A percentile compares a stretch with the other conserved stretches of the same genome.
phyloP scores from a whole-genome alignment of 345 rosid species.

The Eucalyptus lansdowneana region DNA sequence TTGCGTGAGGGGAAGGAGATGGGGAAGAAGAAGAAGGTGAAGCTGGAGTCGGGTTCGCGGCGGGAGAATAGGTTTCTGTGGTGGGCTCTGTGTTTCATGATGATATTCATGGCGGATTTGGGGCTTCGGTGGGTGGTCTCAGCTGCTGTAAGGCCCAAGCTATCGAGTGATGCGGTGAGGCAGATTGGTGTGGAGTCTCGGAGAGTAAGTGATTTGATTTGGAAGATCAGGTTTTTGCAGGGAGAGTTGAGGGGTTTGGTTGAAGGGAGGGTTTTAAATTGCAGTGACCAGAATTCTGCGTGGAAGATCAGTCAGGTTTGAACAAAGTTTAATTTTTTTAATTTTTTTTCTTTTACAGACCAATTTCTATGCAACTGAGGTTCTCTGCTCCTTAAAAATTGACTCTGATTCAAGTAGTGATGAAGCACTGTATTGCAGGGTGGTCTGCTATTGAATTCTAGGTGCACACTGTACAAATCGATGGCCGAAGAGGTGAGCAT shows the following conservation, averaged over 20 bases:
- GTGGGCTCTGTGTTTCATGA: conserved; percentile 16
- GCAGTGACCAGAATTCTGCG: conserved; percentile 27
- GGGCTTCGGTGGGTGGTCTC: conserved; percentile 27
- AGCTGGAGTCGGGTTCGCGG: not conserved
- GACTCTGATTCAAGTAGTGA: not conserved
- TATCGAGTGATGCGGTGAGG: conserved; percentile 35
- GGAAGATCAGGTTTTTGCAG: conserved; percentile 36
- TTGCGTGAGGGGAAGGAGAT: conserved; percentile 2
- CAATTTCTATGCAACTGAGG: not conserved
- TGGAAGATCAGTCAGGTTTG: conserved; percentile 70
- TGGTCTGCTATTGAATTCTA: conserved; percentile 43
- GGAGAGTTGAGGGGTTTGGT: conserved; percentile 25
- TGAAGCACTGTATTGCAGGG: conserved; percentile 12
- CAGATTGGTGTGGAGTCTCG: conserved; percentile 32
- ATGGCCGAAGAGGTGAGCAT: conserved; percentile 64
- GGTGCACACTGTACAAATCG: conserved; percentile 63
- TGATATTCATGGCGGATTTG: conserved; percentile 24
- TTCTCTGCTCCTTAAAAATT: not conserved
- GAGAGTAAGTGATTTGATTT: conserved; percentile 13
- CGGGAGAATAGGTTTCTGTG: not conserved
- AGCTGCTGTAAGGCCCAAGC: conserved; percentile 22
- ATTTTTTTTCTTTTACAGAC: not conserved
- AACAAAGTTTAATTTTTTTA: not conserved
- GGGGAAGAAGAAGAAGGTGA: conserved; percentile 4
- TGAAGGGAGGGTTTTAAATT: conserved; percentile 27